Evolutionary conservation across 768 basidiomycete genomes (phyloP), one percentile per base, ranked within the genome.

Genomic region (Mycena capillaripes): DNA sequence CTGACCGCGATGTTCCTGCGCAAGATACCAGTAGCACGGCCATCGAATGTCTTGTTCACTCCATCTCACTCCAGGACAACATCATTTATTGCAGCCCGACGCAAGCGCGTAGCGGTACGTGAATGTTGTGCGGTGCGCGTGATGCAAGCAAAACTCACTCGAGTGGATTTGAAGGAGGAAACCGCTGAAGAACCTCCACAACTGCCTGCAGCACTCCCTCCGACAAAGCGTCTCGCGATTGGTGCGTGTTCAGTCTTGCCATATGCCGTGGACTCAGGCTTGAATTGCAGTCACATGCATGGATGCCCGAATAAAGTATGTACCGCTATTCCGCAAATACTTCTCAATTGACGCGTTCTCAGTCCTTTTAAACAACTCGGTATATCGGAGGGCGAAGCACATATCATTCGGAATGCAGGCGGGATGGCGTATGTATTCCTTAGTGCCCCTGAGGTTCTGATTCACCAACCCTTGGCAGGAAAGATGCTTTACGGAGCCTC

Each of bases 331-430:
- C 55, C 23, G 9, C 30, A 29, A 17, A 21, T 14, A 17, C 27
- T 7, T 8, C 29, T 46, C 30, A 40, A 32, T 32, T 67, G 19
- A 27, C 40, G 32, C 56, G 56, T 21, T 44, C 30, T 69, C 75
- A 91, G 90, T 76, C 89, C 89, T 32, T 88, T 87, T 42, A 82
- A 86, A 14, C 87, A 90, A 56, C 85, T 93, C 23, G 91, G 91
- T 19, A 84, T 92, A 62, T 81, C 89, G 21, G 86, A 92, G 38
- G 93, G 93, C 53, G 91, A 92, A 58, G 90, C 92, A 3, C 92
- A 93, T 80, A 84, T 93, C 60, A 92, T 93, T 71, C 86, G 93
- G 25, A 94, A 93, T 78, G 92, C 91, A n/a, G 92, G 92, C 32
- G 91, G 91, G 27, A 78, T 82, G 70, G 90, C 88, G 91, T 91